Evolutionary conservation across 805 yeast species (phyloP).

Genomic region (Starmera dryadoides): DNA sequence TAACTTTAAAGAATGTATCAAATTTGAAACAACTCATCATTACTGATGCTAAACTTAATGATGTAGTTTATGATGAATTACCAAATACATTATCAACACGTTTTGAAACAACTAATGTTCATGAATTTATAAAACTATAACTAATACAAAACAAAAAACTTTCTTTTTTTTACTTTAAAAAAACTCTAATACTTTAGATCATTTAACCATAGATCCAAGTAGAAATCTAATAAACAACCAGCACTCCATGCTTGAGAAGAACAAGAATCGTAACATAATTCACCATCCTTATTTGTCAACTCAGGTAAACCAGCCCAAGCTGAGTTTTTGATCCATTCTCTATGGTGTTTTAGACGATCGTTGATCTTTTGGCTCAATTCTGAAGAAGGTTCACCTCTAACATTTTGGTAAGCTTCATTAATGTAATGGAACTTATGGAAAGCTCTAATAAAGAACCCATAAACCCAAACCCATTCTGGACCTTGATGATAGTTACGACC

Average conservation of each 20-base stretch:
- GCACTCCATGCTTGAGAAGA: constrained; percentile 98
- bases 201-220: constrained; percentile 48
- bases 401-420: constrained; percentile 27
- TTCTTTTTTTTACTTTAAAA: too few relatives aligned
- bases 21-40: too few relatives aligned
- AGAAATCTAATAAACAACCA: constrained; percentile 76
- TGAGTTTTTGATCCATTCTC: constrained; percentile 63
- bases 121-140: too few relatives aligned
- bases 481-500: constrained; percentile 98
- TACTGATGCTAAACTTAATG: too few relatives aligned
- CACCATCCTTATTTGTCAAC: constrained; percentile 84
- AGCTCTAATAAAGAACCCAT: constrained; percentile 85
- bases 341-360: constrained; percentile 54
- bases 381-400: constrained; percentile 32
- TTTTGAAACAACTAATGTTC: too few relatives aligned
- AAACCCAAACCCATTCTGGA: constrained; percentile 96
- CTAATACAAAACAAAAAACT: too few relatives aligned
- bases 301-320: constrained; percentile 95
- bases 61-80: too few relatives aligned
- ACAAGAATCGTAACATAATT: constrained; percentile 74
- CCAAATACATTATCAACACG: too few relatives aligned
- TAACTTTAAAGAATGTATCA: too few relatives aligned
- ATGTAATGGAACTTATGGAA: constrained; percentile 45
- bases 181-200: constrained; percentile 1
- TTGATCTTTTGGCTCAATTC: constrained; percentile 54